Evolutionary conservation across 805 yeast species (phyloP), one percentile per base, ranked within the genome.

Genomic region (Candida lessepsii): DNA sequence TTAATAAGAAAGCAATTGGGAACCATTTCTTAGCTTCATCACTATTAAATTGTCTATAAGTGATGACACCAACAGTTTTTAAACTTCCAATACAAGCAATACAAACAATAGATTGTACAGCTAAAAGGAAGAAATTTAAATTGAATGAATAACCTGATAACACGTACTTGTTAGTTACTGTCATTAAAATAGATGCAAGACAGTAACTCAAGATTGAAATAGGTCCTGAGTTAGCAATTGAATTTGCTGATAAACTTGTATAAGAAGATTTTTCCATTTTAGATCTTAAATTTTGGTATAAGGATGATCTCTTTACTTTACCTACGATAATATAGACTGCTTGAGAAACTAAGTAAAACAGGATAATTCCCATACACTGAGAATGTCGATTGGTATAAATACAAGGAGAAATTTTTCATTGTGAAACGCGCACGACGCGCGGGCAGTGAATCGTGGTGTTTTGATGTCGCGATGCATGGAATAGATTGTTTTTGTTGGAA

Each of bases 11-110:
- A 2, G 97, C 90, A 56, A 93, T 89, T 41, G 98, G 98, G 51
- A 87, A 80, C 95, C 99, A 93, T 70, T 87, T 88, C 67, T 83
- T 86, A 41, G 96, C 96, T 70, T 93, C 99, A 40, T 78, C 83
- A 50, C 73, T 69, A 74, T 87, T 87, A 66, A 86, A 79, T 50
- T 83, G 83, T 65, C 99, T 83, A 73, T 84, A 91, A 45, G 83
- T 86, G 64, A 91, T 88, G 49, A 86, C 69, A 32, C 87, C 87
- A 38, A 83, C 62, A 9, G 76, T 54, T 65, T 88, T 89, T 61
- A 91, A 74, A n/a, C 78, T 66, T 41, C 80, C 73, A 52, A 93
- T 81, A 28, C 86, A 81, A 34, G 70, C 59, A 46, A 85, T 75
- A 73, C 98, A 91, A 44, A 91, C 96, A 40, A 80, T 63, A 23